These are phyloP conservation scores for Solanum ossicruentum DNA, from an alignment of 257 asterid genomes.

Conservation along the genomic window DNA sequence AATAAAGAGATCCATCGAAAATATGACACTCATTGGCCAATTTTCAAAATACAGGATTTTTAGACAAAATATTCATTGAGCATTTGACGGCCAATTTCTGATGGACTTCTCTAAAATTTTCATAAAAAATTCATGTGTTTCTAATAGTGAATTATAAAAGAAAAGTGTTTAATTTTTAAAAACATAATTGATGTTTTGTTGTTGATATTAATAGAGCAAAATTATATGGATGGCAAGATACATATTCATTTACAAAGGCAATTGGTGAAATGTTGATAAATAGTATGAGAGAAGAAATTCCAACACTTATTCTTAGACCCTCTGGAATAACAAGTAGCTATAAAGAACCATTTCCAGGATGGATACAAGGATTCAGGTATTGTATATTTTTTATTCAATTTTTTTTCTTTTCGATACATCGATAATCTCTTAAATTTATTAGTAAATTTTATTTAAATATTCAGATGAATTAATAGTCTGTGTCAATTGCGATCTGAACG, in stretches of 20 bases:
- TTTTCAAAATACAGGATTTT: too few relatives aligned
- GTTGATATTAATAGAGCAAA: conserved; percentile 9
- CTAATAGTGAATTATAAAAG: neutral
- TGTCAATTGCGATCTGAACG: accelerated
- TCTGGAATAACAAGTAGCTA: conserved; percentile 26
- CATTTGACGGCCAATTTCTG: too few relatives aligned
- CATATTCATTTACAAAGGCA: conserved; percentile 34
- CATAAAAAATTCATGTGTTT: neutral
- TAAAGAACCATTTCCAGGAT: conserved; percentile 33
- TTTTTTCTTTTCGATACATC: neutral
- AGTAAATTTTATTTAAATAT: neutral
- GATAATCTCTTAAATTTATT: neutral
- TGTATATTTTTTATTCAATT: too few relatives aligned
- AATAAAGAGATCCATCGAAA: too few relatives aligned
- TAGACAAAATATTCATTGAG: too few relatives aligned
- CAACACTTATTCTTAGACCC: conserved; percentile 35
- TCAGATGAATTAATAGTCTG: accelerated
- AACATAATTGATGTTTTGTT: neutral
- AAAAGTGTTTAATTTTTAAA: neutral
- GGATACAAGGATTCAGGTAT: conserved; percentile 54
- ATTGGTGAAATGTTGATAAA: conserved; percentile 41
- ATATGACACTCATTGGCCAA: too few relatives aligned
- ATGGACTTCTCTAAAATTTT: too few relatives aligned
- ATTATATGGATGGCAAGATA: conserved; percentile 23
- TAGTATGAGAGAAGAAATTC: conserved; percentile 28